phyloP scores from a whole-genome alignment of 345 rosid genomes.

The Crucihimalaya himalaica region DNA sequence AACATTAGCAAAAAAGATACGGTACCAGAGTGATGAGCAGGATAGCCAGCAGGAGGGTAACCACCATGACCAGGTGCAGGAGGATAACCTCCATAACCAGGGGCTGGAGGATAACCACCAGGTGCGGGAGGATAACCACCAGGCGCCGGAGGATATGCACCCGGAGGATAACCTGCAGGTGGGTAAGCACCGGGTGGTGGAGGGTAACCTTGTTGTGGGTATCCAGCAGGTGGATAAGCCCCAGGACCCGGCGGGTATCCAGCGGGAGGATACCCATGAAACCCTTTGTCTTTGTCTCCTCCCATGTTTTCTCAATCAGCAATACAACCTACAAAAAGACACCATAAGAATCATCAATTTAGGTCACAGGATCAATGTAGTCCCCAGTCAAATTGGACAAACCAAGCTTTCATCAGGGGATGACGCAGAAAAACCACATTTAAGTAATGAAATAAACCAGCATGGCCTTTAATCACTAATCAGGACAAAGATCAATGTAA shows the following conservation, averaged over 20 bases:
- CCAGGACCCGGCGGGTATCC: conserved; percentile 31
- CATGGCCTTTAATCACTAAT: not conserved
- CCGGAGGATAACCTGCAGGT: conserved; percentile 29
- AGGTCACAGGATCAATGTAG: not conserved
- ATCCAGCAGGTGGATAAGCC: conserved; percentile 32
- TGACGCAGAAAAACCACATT: not conserved
- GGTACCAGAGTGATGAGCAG: conserved; percentile 60
- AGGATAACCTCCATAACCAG: conserved; percentile 52
- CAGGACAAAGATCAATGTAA: not conserved
- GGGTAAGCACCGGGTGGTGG: conserved; percentile 40
- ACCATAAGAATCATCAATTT: not conserved
- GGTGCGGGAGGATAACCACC: conserved; percentile 52
- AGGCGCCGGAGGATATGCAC: conserved; percentile 51
- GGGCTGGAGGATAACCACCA: conserved; percentile 47
- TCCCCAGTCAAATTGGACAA: not conserved
- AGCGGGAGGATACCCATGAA: conserved; percentile 36
- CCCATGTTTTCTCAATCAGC: conserved; percentile 38
- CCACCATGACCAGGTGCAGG: conserved; percentile 50
- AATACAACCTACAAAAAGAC: not conserved
- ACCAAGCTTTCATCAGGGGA: not conserved
- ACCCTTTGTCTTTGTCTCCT: conserved; percentile 43
- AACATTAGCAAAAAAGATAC: not conserved
- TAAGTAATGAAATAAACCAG: not conserved
- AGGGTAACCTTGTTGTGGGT: conserved; percentile 42
- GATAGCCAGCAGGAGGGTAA: conserved; percentile 46